Evolutionary conservation across 371 early-diverging fungal genomes (phyloP), one percentile per base, ranked within the genome.

Genomic region (Mortierella sp.): DNA sequence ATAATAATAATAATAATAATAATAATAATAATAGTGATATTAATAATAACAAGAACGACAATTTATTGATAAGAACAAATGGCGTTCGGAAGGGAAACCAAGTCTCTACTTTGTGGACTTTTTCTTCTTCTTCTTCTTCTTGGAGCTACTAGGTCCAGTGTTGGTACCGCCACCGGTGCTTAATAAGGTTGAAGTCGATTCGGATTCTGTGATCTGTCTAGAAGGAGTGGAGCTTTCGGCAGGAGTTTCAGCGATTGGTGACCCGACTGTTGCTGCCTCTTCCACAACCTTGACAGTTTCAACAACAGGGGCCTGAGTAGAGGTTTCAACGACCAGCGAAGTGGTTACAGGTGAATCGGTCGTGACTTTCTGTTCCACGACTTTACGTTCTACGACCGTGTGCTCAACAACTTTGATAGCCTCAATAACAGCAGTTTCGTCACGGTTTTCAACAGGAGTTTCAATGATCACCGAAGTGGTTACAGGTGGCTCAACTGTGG

Each of bases 41-140:
- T 43, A n/a, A n/a, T 13, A 63, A 63, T 32, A 62, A 41, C 38
- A 47, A 28, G 28, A 21, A 62, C 9, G 21, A 16, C 22, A 22
- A 19, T 52, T 22, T 19, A n/a, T n/a, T 24, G 10, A 32, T 33
- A 15, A 58, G 21, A 24, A 58, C 9, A 10, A 41, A 13, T 41
- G 43, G 43, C 13, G 8, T 41, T 41, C 8, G 43, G 43, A 41
- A 1, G 43, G 6, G 32, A 24, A n/a, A 7, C 13, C 7, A 43
- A 59, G 7, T 43, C 4, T 47, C 38, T 63, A 63, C 63, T 63
- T 63, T 19, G 47, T 63, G 63, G 43, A 41, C 58, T 66, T 66
- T 43, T 66, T 66, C 66, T 66, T 66, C 45, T 66, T 66, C 15
- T 59, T 59, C 66, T 58, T 66, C 58, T 66, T 66, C 40, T 57